Conservation (phyloP, 2,329 filamentous ascomycete species). For the Penicillium sclerotiorum region DNA sequence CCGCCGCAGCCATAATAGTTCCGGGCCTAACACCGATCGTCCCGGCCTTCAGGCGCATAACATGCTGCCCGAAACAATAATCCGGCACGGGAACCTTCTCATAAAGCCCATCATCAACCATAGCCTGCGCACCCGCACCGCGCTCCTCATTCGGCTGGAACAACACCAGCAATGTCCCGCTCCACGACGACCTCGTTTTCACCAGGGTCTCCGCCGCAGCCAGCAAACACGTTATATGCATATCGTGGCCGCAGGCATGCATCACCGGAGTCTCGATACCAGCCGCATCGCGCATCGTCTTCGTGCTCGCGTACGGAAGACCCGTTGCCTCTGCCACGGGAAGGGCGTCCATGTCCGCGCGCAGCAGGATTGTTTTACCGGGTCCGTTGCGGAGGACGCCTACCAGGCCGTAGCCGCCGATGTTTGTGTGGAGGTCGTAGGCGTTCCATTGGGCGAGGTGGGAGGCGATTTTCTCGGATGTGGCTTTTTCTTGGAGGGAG, state of each 20-base stretch:
- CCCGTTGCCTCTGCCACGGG: conserved; percentile 53
- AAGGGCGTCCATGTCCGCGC: conserved; percentile 55
- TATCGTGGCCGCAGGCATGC: conserved; percentile 65
- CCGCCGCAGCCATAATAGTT: conserved; percentile 47
- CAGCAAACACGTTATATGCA: conserved; percentile 61
- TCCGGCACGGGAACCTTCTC: conserved; percentile 57
- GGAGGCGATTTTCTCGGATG: conserved; percentile 51
- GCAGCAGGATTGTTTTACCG: conserved; percentile 50
- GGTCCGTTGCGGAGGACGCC: conserved; percentile 48
- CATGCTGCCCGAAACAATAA: conserved; percentile 60
- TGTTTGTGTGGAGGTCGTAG: conserved; percentile 46
- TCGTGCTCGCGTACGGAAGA: conserved; percentile 52
- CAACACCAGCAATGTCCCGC: conserved; percentile 63
- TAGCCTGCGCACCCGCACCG: conserved; percentile 63
- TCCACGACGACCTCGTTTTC: conserved; percentile 53
- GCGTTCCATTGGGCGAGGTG: conserved; percentile 41
- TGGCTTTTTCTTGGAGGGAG: conserved; percentile 58
- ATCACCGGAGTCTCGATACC: conserved; percentile 59
- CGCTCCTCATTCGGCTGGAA: conserved; percentile 72
- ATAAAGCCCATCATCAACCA: conserved; percentile 63
- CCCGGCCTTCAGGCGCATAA: conserved; percentile 51
- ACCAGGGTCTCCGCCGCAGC: conserved; percentile 57
- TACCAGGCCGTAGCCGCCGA: conserved; percentile 50
- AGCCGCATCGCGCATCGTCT: conserved; percentile 50
- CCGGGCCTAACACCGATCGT: conserved; percentile 42